A percentile compares a stretch with the other conserved stretches of the same genome.
These are phyloP conservation scores for Poterioochromonas sp. DNA, from an alignment of 352 stramenopile species.

Conservation along the genomic window DNA sequence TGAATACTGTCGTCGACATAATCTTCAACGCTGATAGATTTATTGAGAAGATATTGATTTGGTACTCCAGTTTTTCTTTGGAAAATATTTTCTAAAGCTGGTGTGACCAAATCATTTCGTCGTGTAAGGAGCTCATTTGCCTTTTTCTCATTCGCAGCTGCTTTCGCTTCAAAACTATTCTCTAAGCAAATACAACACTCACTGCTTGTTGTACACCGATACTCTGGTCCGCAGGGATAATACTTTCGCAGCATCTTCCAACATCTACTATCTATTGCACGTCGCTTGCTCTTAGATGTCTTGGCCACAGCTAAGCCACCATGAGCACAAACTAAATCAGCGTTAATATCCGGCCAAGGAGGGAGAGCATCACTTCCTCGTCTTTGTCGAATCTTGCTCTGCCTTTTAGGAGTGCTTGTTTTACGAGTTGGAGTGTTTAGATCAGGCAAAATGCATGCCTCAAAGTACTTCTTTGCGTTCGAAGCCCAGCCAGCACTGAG, in stretches of 20 bases:
- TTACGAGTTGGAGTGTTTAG: neutral
- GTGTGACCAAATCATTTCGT: neutral
- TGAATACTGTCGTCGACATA: too few relatives aligned
- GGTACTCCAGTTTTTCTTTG: neutral
- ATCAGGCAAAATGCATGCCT: neutral
- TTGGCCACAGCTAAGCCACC: neutral
- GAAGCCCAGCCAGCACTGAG: neutral
- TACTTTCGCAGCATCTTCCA: neutral
- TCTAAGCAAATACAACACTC: neutral
- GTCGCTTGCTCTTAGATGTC: neutral
- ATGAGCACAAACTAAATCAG: conserved; percentile 3
- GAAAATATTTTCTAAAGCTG: neutral
- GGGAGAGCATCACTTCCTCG: neutral
- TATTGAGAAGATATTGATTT: neutral
- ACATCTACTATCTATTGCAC: neutral
- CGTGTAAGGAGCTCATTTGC: neutral
- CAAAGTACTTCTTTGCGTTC: conserved; percentile 20
- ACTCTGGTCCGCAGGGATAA: neutral
- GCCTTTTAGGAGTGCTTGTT: neutral
- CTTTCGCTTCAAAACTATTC: neutral
- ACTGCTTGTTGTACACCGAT: neutral
- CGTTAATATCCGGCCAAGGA: neutral
- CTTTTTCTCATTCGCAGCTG: neutral
- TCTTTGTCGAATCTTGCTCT: neutral
- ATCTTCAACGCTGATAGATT: too few relatives aligned